Base-by-base conservation (phyloP, 2,329 filamentous ascomycete species). In the Coniochaeta prunicola region DNA sequence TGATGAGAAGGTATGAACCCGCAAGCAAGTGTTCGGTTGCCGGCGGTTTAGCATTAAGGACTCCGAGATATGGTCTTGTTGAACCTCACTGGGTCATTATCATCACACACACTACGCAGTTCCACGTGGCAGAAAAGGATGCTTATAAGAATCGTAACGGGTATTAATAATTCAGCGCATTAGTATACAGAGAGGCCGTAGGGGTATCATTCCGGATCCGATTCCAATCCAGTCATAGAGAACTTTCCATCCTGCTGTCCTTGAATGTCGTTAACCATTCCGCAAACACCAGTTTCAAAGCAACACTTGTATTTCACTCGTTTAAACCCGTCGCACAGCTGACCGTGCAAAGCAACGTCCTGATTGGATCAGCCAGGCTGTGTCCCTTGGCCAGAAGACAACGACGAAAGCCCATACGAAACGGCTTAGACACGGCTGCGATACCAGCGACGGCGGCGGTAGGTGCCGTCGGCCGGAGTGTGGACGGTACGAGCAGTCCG, bases 341-440 rank as follows among this genome's bases (percentile, higher is more conserved):
- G 7, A 7, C 17, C 15, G 15, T 5, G 36, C 26, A 45, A 26
- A 45, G 19, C 40, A 21, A 36, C 34, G 15, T n/a, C 36, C 3
- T 38, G 10, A 4, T 38, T 17, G n/a, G n/a, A n/a, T n/a, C n/a
- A n/a, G n/a, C n/a, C n/a, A n/a, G n/a, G n/a, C n/a, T n/a, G n/a
- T n/a, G n/a, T n/a, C n/a, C n/a, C n/a, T n/a, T n/a, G n/a, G n/a
- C n/a, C n/a, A n/a, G n/a, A n/a, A n/a, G n/a, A n/a, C n/a, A n/a
- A n/a, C n/a, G n/a, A n/a, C n/a, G n/a, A n/a, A n/a, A n/a, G n/a
- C n/a, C n/a, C n/a, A n/a, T n/a, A n/a, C n/a, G n/a, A n/a, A n/a
- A 21, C 21, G 26, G n/a, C 62, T 70, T 72, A 80, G 66, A 78
- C 74, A 56, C 69, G 71, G 61, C 73, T 75, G 61, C 69, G 70